Conservation (phyloP, 2,329 filamentous ascomycete species). For the Chaetomiaceae sp. region DNA sequence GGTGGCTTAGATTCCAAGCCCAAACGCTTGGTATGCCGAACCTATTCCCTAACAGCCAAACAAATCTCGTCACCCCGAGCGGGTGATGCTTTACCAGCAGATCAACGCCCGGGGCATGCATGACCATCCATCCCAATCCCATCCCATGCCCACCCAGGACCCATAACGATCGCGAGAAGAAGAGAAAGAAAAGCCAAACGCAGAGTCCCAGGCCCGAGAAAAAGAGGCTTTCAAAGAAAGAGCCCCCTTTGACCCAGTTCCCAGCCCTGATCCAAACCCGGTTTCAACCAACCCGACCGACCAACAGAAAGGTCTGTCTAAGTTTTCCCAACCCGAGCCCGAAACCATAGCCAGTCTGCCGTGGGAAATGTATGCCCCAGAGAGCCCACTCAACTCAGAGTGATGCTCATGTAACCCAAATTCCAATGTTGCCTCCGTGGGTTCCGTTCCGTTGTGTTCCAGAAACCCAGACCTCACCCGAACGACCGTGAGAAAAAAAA, state of each 20-base stretch:
- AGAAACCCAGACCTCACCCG: not conserved
- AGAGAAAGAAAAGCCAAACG: slow-evolving; percentile 1
- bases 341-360: slow-evolving; percentile 1
- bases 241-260: not conserved
- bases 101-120: not conserved
- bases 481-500: slow-evolving; percentile 7
- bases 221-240: not conserved
- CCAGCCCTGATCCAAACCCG: not conserved
- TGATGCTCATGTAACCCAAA: not conserved
- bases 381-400: not conserved
- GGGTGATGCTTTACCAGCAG: too few species aligned
- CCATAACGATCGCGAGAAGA: slow-evolving; percentile 9
- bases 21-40: not conserved
- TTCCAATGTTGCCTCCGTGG: not conserved
- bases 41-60: too few species aligned
- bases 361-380: slow-evolving; percentile 2
- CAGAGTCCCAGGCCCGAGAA: not conserved
- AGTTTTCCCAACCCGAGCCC: not conserved
- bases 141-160: not conserved
- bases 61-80: too few species aligned
- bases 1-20: slow-evolving; percentile 2
- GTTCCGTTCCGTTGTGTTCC: slow-evolving; percentile 2
- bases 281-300: not conserved
- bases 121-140: not conserved
- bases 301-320: not conserved